These are phyloP conservation scores for Plantago coronopus DNA, from an alignment of 305 asterid species.

Conservation along the genomic window DNA sequence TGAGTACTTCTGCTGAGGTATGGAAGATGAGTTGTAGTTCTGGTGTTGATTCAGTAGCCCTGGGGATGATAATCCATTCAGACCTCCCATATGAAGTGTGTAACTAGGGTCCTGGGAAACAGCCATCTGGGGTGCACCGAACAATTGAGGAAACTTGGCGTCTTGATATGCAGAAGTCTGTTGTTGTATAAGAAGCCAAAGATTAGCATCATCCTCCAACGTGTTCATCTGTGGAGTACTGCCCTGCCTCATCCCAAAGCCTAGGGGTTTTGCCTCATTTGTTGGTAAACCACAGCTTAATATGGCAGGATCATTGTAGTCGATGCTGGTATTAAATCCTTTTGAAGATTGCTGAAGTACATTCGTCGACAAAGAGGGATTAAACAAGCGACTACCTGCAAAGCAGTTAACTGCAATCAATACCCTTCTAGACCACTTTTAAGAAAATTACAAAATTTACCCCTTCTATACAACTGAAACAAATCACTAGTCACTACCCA, in stretches of 20 bases:
- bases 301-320: slow-evolving; percentile 52
- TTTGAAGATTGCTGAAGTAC: slow-evolving; percentile 37
- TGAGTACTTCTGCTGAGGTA: slow-evolving; percentile 43
- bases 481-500: too few relatives aligned
- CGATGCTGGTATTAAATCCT: slow-evolving; percentile 37
- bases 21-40: slow-evolving; percentile 39
- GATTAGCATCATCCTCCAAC: slow-evolving; percentile 54
- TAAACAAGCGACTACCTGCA: slow-evolving; percentile 53
- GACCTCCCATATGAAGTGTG: slow-evolving; percentile 27
- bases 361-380: slow-evolving; percentile 37
- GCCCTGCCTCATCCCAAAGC: slow-evolving; percentile 38
- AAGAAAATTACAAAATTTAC: background rate
- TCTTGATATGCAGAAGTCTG: slow-evolving; percentile 39
- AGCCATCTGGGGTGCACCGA: slow-evolving; percentile 33
- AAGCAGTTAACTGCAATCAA: background rate
- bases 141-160: slow-evolving; percentile 44
- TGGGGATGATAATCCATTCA: slow-evolving; percentile 46
- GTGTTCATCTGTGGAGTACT: slow-evolving; percentile 33
- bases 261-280: slow-evolving; percentile 33
- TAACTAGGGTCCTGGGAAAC: slow-evolving; percentile 36
- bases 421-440: too few relatives aligned
- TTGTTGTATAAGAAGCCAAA: slow-evolving; percentile 68
- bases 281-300: slow-evolving; percentile 39
- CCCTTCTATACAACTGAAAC: too few relatives aligned
- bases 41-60: slow-evolving; percentile 37